A percentile compares a stretch with the other conserved stretches of the same genome.
Conservation (phyloP, 768 basidiomycete genomes). For the Hydnomerulius pinastri region DNA sequence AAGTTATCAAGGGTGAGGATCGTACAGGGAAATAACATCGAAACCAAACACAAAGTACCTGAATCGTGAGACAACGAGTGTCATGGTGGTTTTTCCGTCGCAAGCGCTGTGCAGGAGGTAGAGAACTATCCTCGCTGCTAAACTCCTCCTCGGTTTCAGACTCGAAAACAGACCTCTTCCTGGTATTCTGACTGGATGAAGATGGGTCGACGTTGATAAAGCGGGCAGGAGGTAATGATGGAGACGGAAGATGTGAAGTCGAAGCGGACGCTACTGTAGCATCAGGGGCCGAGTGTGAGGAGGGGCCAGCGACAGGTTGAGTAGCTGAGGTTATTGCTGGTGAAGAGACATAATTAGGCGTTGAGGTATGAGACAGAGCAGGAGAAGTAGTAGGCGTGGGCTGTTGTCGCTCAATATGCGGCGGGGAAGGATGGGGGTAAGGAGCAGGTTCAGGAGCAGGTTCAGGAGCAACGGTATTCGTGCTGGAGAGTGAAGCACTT, state of each 20-base stretch:
- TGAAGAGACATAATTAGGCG: constrained; percentile 24
- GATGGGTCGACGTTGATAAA: constrained; percentile 21
- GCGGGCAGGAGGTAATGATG: constrained; percentile 15
- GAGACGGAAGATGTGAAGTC: constrained; percentile 12
- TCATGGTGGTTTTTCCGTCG: constrained; percentile 64
- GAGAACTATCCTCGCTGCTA: constrained; percentile 37
- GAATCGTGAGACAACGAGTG: constrained; percentile 64
- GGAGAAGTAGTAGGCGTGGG: constrained; percentile 33
- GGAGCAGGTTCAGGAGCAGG: constrained; percentile 8
- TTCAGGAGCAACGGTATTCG: neutral
- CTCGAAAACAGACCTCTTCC: constrained; percentile 33
- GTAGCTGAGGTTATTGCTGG: constrained; percentile 1
- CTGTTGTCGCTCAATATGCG: constrained; percentile 22
- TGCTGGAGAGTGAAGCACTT: constrained; percentile 1
- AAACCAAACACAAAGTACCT: constrained; percentile 42
- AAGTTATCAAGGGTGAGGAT: constrained; percentile 7
- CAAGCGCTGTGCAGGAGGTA: constrained; percentile 32
- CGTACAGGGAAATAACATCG: neutral
- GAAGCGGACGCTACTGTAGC: constrained; percentile 6
- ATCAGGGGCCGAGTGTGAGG: constrained; percentile 3
- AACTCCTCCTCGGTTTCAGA: constrained; percentile 41
- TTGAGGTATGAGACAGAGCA: constrained; percentile 29
- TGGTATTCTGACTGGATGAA: constrained; percentile 15
- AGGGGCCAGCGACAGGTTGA: constrained; percentile 14
- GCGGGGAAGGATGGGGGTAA: constrained; percentile 7